These are phyloP conservation scores for Fusarium pseudograminearum DNA, from an alignment of 2,329 filamentous ascomycete genomes.

Conservation along the genomic window DNA sequence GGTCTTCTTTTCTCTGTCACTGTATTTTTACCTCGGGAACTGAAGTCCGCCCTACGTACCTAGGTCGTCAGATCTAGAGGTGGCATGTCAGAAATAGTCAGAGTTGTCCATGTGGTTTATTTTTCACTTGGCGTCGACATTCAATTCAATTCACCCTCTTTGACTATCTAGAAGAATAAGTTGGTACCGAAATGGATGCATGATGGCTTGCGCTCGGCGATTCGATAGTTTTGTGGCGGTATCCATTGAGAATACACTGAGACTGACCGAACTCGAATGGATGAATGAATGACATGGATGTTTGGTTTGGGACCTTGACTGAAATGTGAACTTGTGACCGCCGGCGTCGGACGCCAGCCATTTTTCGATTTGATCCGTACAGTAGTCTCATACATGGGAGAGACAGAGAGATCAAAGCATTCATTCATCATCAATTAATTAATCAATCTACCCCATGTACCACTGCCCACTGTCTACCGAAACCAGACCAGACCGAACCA, in stretches of 20 bases:
- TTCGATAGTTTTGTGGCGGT: slow-evolving; percentile 36
- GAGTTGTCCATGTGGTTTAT: slow-evolving; percentile 2
- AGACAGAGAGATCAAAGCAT: slow-evolving; percentile 10
- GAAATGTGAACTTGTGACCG: slow-evolving; percentile 45
- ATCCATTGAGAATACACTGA: slow-evolving; percentile 28
- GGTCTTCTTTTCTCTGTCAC: slow-evolving; percentile 19
- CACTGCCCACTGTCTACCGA: slow-evolving; percentile 17
- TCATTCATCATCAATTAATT: not conserved
- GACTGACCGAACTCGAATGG: slow-evolving; percentile 27
- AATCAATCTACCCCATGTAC: slow-evolving; percentile 19
- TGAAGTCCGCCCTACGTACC: slow-evolving; percentile 20
- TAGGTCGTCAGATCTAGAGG: slow-evolving; percentile 14
- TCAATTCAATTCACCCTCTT: not conserved
- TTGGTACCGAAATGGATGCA: not conserved
- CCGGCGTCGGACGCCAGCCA: slow-evolving; percentile 41
- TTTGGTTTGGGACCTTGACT: slow-evolving; percentile 15
- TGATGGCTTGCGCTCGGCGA: slow-evolving; percentile 22
- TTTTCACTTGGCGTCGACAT: slow-evolving; percentile 1
- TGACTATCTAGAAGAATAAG: slow-evolving; percentile 15
- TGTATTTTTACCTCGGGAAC: slow-evolving; percentile 29
- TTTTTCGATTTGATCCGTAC: slow-evolving; percentile 26
- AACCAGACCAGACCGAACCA: slow-evolving; percentile 19
- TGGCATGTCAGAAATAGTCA: slow-evolving; percentile 14
- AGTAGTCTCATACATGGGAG: not conserved
- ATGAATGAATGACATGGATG: slow-evolving; percentile 29